phyloP scores from a whole-genome alignment of 345 rosid species.

The Cardiospermum halicacabum region DNA sequence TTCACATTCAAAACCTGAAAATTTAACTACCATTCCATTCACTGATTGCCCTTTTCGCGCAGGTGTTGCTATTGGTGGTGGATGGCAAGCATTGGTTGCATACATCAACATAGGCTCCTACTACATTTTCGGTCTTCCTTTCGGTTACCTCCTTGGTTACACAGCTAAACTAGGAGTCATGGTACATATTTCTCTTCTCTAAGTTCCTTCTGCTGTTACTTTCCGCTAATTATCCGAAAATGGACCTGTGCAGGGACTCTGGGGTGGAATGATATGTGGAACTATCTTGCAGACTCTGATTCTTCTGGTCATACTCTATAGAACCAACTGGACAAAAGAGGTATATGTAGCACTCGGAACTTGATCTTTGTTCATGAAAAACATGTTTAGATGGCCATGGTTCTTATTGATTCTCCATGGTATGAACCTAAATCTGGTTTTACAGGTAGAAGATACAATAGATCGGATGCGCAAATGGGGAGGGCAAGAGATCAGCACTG shows the following conservation, averaged over 20 bases:
- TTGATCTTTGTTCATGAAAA: too few relatives aligned
- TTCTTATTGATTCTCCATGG: too few relatives aligned
- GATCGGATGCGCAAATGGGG: constrained; percentile 70
- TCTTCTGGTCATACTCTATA: constrained; percentile 47
- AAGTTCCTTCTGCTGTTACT: neutral
- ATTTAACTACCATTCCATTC: neutral
- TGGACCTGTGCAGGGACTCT: constrained; percentile 46
- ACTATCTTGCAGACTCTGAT: constrained; percentile 61
- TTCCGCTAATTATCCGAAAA: too few relatives aligned
- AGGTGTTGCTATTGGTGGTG: constrained; percentile 90
- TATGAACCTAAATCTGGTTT: neutral
- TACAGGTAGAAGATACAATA: constrained; percentile 65
- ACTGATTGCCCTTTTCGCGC: neutral
- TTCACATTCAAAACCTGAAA: neutral
- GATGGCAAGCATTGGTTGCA: constrained; percentile 88
- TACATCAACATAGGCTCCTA: constrained; percentile 70
- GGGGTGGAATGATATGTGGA: constrained; percentile 85
- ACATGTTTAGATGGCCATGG: too few relatives aligned
- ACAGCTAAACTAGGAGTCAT: constrained; percentile 48
- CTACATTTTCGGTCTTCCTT: constrained; percentile 69
- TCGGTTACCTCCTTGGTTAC: constrained; percentile 75
- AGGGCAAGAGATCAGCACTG: constrained; percentile 28
- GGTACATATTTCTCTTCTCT: constrained; percentile 27
- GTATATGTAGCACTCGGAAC: constrained; percentile 24
- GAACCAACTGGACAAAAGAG: constrained; percentile 83